phyloP scores from a whole-genome alignment of 352 stramenopile species.

The Phytopythium montanum region DNA sequence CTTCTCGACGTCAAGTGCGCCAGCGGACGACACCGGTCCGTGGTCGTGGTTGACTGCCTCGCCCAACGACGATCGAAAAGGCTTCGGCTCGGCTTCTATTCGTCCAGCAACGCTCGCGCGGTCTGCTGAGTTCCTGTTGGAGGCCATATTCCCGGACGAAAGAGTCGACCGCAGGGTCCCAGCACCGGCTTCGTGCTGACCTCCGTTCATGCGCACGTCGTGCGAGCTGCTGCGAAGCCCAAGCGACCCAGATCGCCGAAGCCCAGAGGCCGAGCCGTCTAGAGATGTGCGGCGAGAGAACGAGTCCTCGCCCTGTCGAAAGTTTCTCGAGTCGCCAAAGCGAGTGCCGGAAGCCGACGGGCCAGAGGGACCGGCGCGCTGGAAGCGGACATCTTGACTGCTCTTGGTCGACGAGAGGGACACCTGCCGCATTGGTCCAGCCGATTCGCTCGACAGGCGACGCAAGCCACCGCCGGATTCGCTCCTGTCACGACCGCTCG shows the following conservation, averaged over 20 bases:
- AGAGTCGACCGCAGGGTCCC: neutral
- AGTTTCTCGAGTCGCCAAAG: neutral
- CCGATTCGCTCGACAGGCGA: slow-evolving; percentile 17
- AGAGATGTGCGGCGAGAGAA: slow-evolving; percentile 26
- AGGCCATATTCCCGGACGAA: neutral
- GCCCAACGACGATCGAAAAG: neutral
- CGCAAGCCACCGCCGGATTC: slow-evolving; percentile 12
- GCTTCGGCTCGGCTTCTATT: neutral
- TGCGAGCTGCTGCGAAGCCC: slow-evolving; percentile 16
- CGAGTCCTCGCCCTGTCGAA: slow-evolving; percentile 14
- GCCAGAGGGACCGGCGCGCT: slow-evolving; percentile 15
- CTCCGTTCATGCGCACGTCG: slow-evolving; percentile 9
- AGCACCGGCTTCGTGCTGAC: slow-evolving; percentile 6
- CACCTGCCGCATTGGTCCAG: slow-evolving; percentile 5
- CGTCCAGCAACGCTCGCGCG: neutral
- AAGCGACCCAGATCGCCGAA: slow-evolving; percentile 12
- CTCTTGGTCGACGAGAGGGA: slow-evolving; percentile 31
- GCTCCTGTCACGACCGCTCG: slow-evolving; percentile 3
- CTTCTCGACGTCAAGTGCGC: neutral
- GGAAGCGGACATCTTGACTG: slow-evolving; percentile 44
- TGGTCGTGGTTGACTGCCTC: neutral
- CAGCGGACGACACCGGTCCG: neutral
- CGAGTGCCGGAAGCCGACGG: neutral
- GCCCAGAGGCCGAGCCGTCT: slow-evolving; percentile 15
- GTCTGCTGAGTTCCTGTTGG: neutral